Base-by-base conservation (phyloP, 129 eudicot genomes). In the Tanacetum coccineum region DNA sequence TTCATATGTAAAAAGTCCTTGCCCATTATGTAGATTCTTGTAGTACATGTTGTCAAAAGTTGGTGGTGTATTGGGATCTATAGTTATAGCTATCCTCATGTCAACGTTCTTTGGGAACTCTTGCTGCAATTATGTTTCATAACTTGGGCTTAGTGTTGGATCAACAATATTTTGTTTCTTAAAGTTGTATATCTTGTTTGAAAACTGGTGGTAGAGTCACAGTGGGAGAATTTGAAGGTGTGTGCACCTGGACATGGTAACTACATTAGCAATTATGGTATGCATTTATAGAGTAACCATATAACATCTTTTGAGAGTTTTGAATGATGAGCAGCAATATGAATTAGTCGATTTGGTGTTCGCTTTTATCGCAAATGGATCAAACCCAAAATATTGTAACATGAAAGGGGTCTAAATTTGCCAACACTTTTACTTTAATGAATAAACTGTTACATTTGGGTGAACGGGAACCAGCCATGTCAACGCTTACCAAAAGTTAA, bases 181-280 rank as follows among this genome's bases (percentile, higher is more conserved):
- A 75, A 80, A 85, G 46, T 79, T 84, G 87, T 80, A 81, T 22
- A 85, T 78, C 73, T 93, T 78, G 66, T 77, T 85, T 6, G 87
- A 48, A 57, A 92, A 92, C 57, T 79, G 75, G 80, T 57, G n/a
- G n/a, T n/a, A n/a, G n/a, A n/a, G n/a, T n/a, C 25, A 67, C 96
- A 92, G 72, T 92, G 96, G 7, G 98, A 83, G 68, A 92, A 92
- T 66, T 96, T 96, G 6, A 92, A 66, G 3, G 84, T 86, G 77
- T 88, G 98, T 19, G 89, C 86, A 39, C 81, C 97, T 91, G 81
- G 28, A 73, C 64, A 55, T 45, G 65, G 25, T 22, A 22, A 22
- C 1, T 64, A 73, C 18, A 9, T 12, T 25, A 12, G 59, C 32
- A 20, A 0, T 22, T 22, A 22, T 22, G 1, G 25, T 59, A 2